Evolutionary conservation across 176 grass and related monocot genomes (phyloP), one percentile per base, ranked within the genome.

Genomic region (Oryza meridionalis): DNA sequence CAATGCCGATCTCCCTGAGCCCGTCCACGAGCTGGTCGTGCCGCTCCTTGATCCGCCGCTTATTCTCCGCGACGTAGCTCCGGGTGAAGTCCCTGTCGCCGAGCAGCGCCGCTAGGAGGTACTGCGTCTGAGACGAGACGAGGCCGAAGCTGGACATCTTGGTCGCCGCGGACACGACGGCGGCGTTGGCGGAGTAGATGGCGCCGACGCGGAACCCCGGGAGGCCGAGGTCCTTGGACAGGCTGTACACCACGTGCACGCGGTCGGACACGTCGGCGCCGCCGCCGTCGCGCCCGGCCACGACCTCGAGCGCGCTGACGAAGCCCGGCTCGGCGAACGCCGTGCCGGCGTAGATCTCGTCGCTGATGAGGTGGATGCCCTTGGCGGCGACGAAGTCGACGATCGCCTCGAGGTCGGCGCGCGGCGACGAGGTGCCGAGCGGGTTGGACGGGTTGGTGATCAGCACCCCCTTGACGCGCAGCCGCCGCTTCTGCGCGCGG

Each of bases 141-240:
- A 98, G 89, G 2, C 96, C 96, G 71, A 98, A 98, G 83, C 96
- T 98, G 1, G 96, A 98, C 96, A 98, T 98, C 87, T 98, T 98
- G 75, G 96, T 98, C 2, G 96, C 92, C 11, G 96, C 89, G 21
- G 92, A 89, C 8, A 95, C 89, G 9, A 98, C 93, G 22, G 46
- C 81, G 13, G 85, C 35, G 88, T 98, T 93, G 33, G 58, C 21
- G 9, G 96, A 98, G 84, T 98, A 95, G 72, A 98, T 90, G 47
- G 96, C 96, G 53, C 93, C 96, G 1, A 95, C 90, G 3, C 96
- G 96, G 79, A 98, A 98, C 0, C 96, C 96, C 0, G 96, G 96
- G 17, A 98, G 96, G 65, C 96, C 96, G 5, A 98, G 96, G 76
- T 93, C 96, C 65, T 98, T 98, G 40, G 96, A 98, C 11, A 98